A percentile compares a stretch with the other conserved stretches of the same genome.
Conservation (phyloP, 352 stramenopile species). For the Pythium folliculosum region DNA sequence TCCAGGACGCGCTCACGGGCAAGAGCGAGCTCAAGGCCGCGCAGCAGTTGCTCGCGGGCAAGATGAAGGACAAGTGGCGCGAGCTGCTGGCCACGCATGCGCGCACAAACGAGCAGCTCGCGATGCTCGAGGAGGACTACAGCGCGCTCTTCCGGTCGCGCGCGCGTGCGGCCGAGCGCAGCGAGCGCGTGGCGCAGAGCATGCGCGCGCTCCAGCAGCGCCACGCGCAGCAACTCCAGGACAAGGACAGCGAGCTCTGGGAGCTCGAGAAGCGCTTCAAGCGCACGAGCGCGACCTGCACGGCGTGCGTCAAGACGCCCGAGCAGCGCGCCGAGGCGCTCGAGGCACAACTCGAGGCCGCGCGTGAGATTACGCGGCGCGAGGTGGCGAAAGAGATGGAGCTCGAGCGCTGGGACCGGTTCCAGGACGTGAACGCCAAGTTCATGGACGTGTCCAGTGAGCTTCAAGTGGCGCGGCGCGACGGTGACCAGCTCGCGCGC, state of each 20-base stretch:
- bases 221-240: constrained; percentile 48
- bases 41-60: constrained; percentile 42
- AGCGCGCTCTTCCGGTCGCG: constrained; percentile 58
- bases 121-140: constrained; percentile 78
- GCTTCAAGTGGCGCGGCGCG: constrained; percentile 35
- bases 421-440: constrained; percentile 70
- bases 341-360: constrained; percentile 38
- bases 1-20: constrained; percentile 46
- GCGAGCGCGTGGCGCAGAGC: constrained; percentile 45
- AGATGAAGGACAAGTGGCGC: constrained; percentile 74
- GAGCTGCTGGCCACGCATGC: constrained; percentile 46
- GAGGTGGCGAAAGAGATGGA: constrained; percentile 59
- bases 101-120: constrained; percentile 54
- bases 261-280: constrained; percentile 70
- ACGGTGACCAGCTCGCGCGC: constrained; percentile 31
- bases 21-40: constrained; percentile 56
- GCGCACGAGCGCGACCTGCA: constrained; percentile 45
- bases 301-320: constrained; percentile 52
- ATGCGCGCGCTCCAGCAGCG: constrained; percentile 48
- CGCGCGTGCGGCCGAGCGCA: constrained; percentile 41
- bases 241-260: constrained; percentile 57
- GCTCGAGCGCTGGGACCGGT: constrained; percentile 63
- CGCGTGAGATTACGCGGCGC: constrained; percentile 52
- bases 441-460: constrained; percentile 57
- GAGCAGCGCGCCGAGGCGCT: constrained; percentile 52